Percentiles rank a stretch among this genome's conserved stretches.
Evolutionary conservation across 2,329 filamentous ascomycete species (phyloP).

Genomic region (Ophiostoma perfectum): DNA sequence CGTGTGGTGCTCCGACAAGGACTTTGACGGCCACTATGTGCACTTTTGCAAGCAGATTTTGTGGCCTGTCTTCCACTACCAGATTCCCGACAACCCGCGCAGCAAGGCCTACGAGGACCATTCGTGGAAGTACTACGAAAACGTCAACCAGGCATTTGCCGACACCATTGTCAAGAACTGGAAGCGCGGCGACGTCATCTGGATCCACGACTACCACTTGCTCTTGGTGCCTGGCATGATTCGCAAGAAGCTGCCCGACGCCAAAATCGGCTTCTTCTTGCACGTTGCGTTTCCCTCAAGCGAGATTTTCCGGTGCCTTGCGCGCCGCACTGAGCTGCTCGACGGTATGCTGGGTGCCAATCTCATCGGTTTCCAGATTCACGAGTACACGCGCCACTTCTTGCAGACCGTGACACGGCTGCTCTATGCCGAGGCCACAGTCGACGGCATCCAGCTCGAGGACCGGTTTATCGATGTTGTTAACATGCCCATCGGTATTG

Average conservation of each 20-base stretch:
- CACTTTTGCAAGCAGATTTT: conserved; percentile 98
- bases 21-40: conserved; percentile 89
- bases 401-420: conserved; percentile 91
- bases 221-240: conserved; percentile 85
- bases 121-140: conserved; percentile 91
- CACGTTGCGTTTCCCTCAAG: conserved; percentile 95
- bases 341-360: conserved; percentile 92
- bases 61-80: conserved; percentile 97
- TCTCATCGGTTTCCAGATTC: conserved; percentile 86
- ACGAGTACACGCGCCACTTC: conserved; percentile 90
- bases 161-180: conserved; percentile 86
- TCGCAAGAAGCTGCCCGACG: conserved; percentile 82
- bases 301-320: conserved; percentile 88
- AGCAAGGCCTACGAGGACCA: conserved; percentile 98
- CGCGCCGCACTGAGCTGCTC: conserved; percentile 77
- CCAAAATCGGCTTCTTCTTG: conserved; percentile 92
- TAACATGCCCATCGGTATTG: conserved; percentile 82
- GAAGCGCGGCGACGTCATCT: conserved; percentile 88
- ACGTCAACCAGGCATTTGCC: conserved; percentile 87
- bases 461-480: conserved; percentile 89
- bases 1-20: conserved; percentile 82
- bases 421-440: conserved; percentile 81
- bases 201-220: conserved; percentile 94
- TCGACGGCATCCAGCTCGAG: conserved; percentile 82
- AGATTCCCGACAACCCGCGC: conserved; percentile 95